phyloP scores from a whole-genome alignment of 768 basidiomycete species.

The Cantharellus anzutake region DNA sequence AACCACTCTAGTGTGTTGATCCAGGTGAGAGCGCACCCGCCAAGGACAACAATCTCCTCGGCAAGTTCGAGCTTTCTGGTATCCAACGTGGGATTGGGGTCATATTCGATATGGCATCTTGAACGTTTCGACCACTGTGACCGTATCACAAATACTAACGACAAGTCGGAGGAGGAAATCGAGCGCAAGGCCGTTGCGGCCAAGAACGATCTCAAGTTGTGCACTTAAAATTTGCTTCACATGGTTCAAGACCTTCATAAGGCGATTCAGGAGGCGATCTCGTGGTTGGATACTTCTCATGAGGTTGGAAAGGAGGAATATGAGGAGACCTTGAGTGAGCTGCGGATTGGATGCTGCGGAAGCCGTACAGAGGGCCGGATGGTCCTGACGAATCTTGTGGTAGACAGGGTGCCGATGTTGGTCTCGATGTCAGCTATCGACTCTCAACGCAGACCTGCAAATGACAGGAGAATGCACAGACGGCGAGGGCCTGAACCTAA shows the following conservation, averaged over 20 bases:
- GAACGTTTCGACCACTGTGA: conserved; percentile 89
- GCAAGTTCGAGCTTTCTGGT: conserved; percentile 94
- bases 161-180: conserved; percentile 35
- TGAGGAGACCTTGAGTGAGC: conserved; percentile 80
- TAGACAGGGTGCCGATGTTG: too few relatives aligned
- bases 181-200: conserved; percentile 46
- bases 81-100: conserved; percentile 96
- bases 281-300: conserved; percentile 72
- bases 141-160: conserved; percentile 52
- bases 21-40: conserved; percentile 94
- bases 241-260: conserved; percentile 37
- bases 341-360: conserved; percentile 27
- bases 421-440: too few relatives aligned
- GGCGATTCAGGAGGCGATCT: conserved; percentile 75
- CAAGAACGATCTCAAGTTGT: conserved; percentile 90
- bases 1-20: conserved; percentile 98
- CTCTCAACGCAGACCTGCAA: too few relatives aligned
- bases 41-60: conserved; percentile 96
- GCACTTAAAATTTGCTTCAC: conserved; percentile 88
- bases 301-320: conserved; percentile 91
- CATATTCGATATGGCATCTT: conserved; percentile 92
- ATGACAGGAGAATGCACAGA: too few relatives aligned
- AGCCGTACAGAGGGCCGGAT: too few relatives aligned
- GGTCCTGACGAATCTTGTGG: too few relatives aligned
- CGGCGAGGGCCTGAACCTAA: too few relatives aligned